Evolutionary conservation across 1,284 basidiomycete species (phyloP).

Genomic region (Chalciporus sp.): DNA sequence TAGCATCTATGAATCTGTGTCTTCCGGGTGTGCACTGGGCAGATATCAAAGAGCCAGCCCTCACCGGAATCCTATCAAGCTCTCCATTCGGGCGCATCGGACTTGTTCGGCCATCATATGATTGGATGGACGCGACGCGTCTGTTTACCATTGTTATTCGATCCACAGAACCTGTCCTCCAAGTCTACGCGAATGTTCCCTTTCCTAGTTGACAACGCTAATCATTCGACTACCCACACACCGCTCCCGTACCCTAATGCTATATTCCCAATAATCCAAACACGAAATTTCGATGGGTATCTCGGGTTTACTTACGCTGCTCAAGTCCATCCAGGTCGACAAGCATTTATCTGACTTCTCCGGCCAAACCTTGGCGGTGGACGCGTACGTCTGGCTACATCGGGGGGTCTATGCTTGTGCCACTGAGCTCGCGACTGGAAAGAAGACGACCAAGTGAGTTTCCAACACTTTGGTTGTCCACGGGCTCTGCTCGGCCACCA

Average conservation of each 20-base stretch:
- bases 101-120: neutral
- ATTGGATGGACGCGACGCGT: slow-evolving; percentile 35
- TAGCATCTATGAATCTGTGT: too few relatives aligned
- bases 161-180: slow-evolving; percentile 13
- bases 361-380: slow-evolving; percentile 81
- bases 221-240: slow-evolving; percentile 1
- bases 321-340: slow-evolving; percentile 87
- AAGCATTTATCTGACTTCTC: slow-evolving; percentile 80
- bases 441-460: slow-evolving; percentile 78
- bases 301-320: slow-evolving; percentile 87
- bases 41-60: too few relatives aligned
- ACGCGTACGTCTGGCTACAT: slow-evolving; percentile 98
- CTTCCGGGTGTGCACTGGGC: too few relatives aligned
- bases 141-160: slow-evolving; percentile 26
- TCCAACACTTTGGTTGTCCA: neutral
- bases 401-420: slow-evolving; percentile 92
- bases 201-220: neutral
- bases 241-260: slow-evolving; percentile 4
- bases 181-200: neutral
- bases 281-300: slow-evolving; percentile 73
- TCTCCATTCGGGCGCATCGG: neutral
- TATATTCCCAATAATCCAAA: neutral
- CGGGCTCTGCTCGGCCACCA: neutral
- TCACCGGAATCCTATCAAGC: too few relatives aligned
- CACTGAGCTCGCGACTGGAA: slow-evolving; percentile 85